Conservation (phyloP, 2,329 filamentous ascomycete species). For the Pseudogymnoascus sp. region DNA sequence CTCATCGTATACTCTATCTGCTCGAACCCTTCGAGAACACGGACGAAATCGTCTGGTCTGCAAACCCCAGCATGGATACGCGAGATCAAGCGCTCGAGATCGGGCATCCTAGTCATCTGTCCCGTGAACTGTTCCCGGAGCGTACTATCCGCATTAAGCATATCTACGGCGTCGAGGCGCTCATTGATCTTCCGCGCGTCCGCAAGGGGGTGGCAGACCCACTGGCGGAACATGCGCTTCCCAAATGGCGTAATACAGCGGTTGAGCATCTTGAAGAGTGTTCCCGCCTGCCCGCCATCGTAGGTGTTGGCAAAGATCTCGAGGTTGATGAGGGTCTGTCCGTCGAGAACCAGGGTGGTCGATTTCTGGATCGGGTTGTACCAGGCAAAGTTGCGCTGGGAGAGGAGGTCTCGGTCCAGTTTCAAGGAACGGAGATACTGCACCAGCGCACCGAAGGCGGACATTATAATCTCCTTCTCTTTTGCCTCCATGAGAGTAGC, state of each 20-base stretch:
- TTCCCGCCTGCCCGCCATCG: slow-evolving; percentile 77
- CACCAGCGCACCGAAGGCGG: slow-evolving; percentile 77
- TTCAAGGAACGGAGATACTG: slow-evolving; percentile 82
- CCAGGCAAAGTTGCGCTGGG: slow-evolving; percentile 80
- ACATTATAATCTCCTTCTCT: slow-evolving; percentile 78
- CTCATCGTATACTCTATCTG: slow-evolving; percentile 93
- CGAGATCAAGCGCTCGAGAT: slow-evolving; percentile 88
- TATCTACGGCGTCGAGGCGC: slow-evolving; percentile 85
- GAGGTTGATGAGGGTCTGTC: slow-evolving; percentile 95
- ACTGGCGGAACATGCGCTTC: slow-evolving; percentile 90
- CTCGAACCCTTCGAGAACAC: slow-evolving; percentile 90
- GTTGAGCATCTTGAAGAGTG: slow-evolving; percentile 83
- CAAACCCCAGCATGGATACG: slow-evolving; percentile 89
- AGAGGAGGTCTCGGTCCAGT: slow-evolving; percentile 77
- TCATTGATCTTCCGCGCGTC: slow-evolving; percentile 85
- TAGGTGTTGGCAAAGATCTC: slow-evolving; percentile 92
- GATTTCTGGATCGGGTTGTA: slow-evolving; percentile 88
- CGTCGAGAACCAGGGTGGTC: slow-evolving; percentile 83
- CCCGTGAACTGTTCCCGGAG: slow-evolving; percentile 82
- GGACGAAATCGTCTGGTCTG: slow-evolving; percentile 83
- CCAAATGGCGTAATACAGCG: slow-evolving; percentile 94
- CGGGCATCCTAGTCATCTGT: slow-evolving; percentile 83
- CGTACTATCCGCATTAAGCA: slow-evolving; percentile 72
- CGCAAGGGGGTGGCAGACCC: slow-evolving; percentile 92
- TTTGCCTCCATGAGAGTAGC: slow-evolving; percentile 60